These are phyloP conservation scores for Holtermannia corniformis DNA, from an alignment of 768 basidiomycete genomes.

Conservation along the genomic window DNA sequence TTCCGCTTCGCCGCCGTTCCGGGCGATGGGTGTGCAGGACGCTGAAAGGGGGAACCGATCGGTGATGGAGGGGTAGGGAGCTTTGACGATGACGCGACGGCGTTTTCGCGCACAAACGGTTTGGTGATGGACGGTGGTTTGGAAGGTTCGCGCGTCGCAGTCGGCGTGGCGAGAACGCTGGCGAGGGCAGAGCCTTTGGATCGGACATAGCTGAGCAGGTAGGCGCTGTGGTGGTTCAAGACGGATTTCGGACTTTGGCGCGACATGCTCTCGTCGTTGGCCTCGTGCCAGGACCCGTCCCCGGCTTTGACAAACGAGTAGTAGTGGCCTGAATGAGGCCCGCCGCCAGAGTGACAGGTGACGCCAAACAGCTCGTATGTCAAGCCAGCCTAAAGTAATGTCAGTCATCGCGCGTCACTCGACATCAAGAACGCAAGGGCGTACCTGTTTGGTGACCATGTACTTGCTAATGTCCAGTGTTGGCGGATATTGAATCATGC, in stretches of 20 bases:
- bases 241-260: conserved; percentile 45
- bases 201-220: conserved; percentile 83
- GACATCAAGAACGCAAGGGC: conserved; percentile 5
- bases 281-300: conserved; percentile 71
- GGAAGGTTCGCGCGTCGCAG: too few species aligned
- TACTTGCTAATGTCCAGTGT: conserved; percentile 59
- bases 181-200: not conserved
- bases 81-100: not conserved
- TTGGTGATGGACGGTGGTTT: not conserved
- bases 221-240: conserved; percentile 66
- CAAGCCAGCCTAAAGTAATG: conserved; percentile 47
- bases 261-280: conserved; percentile 80
- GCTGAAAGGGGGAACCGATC: too few species aligned
- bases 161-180: not conserved
- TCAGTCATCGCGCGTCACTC: not conserved
- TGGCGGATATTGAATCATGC: conserved; percentile 68
- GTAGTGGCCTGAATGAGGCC: conserved; percentile 94
- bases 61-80: not conserved
- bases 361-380: conserved; percentile 81
- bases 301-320: conserved; percentile 69
- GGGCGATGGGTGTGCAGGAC: not conserved
- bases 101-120: not conserved
- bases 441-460: conserved; percentile 67
- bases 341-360: conserved; percentile 83
- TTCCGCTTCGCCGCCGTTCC: not conserved